Evolutionary conservation across 345 rosid genomes (phyloP), one percentile per base, ranked within the genome.

Genomic region (Salix exigua): DNA sequence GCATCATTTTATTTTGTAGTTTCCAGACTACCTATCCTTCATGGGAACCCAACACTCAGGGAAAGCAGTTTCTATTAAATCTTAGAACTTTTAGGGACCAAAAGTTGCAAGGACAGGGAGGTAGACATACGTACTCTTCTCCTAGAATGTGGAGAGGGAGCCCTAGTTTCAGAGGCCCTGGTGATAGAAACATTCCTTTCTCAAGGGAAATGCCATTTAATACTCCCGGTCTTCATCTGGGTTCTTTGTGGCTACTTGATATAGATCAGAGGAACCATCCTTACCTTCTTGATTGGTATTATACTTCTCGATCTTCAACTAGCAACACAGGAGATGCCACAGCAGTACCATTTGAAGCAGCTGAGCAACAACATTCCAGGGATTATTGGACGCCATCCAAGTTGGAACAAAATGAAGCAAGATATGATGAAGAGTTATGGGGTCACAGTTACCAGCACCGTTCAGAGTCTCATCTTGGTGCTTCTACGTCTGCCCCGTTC

Each of bases 241-340:
- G 85, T 72, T 88, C 93, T 33, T 85, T 88, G 78, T 90, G 93
- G 96, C 87, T 87, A 66, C 70, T 89, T 71, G 97, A 89, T 71
- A 83, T 86, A 66, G 91, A 92, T 71, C 96, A 87, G 74, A 88
- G 79, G 85, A 91, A 84, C 76, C 93, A 92, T 68, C 97, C 93
- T 2, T 91, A 92, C 81, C 91, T 94, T 68, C 97, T 96, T 26
- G 97, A 94, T 84, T 91, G 97, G 96, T 96, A 89, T 78, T 96
- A 94, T 71, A 86, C 86, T 28, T 83, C 90, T 55, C 90, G 75
- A 38, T 76, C 86, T 71, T 69, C 79, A 70, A 50, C 79, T 37
- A 46, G 79, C 35, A 68, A 65, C 71, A 69, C 76, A 5, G 3
- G 84, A 83, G 87, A 75, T 42, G 38, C 44, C 33, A 74, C 82